Conservation (phyloP, 345 rosid species). For the Euphorbia peplus region DNA sequence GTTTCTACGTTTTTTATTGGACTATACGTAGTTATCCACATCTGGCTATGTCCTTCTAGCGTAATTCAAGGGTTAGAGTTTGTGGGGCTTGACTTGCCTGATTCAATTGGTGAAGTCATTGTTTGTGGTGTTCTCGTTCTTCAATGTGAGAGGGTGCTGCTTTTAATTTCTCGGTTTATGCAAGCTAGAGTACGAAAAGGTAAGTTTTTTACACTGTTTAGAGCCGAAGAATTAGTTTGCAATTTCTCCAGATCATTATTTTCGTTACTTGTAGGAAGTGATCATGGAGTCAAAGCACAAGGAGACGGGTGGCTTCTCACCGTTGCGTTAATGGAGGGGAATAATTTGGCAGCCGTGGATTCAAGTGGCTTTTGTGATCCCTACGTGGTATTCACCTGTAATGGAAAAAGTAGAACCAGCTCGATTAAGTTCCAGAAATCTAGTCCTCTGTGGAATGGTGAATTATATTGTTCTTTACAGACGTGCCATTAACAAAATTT, state of each 20-base stretch:
- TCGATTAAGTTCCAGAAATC: conserved; percentile 93
- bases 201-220: conserved; percentile 29
- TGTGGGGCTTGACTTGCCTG: conserved; percentile 91
- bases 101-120: conserved; percentile 83
- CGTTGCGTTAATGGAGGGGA: conserved; percentile 87
- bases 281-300: conserved; percentile 94
- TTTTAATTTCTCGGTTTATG: conserved; percentile 72
- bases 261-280: conserved; percentile 54
- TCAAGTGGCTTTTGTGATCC: conserved; percentile 91
- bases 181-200: conserved; percentile 86
- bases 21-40: conserved; percentile 64
- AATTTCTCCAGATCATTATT: too few relatives aligned
- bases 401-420: conserved; percentile 87
- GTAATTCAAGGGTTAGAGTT: conserved; percentile 86
- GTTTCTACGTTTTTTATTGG: conserved; percentile 63
- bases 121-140: conserved; percentile 78
- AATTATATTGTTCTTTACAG: conserved; percentile 12
- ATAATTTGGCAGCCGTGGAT: conserved; percentile 82
- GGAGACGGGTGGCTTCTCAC: conserved; percentile 98
- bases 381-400: conserved; percentile 83
- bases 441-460: conserved; percentile 93
- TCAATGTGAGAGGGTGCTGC: conserved; percentile 66
- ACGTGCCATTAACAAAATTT: neutral
- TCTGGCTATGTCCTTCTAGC: conserved; percentile 60
- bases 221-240: too few relatives aligned